Base-by-base conservation (phyloP, 345 rosid genomes). In the Nephelium lappaceum region DNA sequence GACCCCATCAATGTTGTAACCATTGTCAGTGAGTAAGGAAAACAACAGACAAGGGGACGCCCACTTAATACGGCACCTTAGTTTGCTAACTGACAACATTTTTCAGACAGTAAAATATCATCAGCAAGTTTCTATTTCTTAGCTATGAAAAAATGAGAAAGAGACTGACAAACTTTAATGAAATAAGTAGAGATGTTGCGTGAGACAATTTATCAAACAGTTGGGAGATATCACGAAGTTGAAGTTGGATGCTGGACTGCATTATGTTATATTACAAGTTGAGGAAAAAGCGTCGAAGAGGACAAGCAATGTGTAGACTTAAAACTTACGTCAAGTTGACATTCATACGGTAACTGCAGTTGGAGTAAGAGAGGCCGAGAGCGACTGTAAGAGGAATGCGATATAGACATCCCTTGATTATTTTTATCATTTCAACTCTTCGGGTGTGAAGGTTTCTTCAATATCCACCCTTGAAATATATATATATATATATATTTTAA, bases 71-170 rank as follows among this genome's bases (percentile, higher is more conserved):
- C 7, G 65, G 67, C 67, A 71, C 75, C 83, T 80, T 73, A 80
- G 42, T 71, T 61, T 83, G 79, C 80, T 80, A 21, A 74, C 0
- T n/a, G 53, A 41, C 8, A 79, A 72, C 83, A 81, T 78, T 72
- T 68, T 75, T 69, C n/a, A 27, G 63, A 72, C 16, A 71, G 64
- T 43, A 70, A 58, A 23, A 16, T 49, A 38, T 15, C 61, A 25
- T 31, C 18, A 2, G 42, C 51, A 58, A 43, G 6, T 45, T 45
- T 45, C 11, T 45, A 45, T 31, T 31, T 31, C 36, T 31, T 31
- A 31, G 2, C 36, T 31, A 2, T 31, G 12, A 11, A 45, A 45
- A 45, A 45, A 45, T 45, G 51, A 45, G 51, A 45, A 45, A 45
- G 51, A 45, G 51, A 45, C 6, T 45, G 12, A 5, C 36, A 31